A percentile compares a stretch with the other conserved stretches of the same genome.
Conservation (phyloP, 164 flowering plant genomes). For the Tinospora cordifolia region DNA sequence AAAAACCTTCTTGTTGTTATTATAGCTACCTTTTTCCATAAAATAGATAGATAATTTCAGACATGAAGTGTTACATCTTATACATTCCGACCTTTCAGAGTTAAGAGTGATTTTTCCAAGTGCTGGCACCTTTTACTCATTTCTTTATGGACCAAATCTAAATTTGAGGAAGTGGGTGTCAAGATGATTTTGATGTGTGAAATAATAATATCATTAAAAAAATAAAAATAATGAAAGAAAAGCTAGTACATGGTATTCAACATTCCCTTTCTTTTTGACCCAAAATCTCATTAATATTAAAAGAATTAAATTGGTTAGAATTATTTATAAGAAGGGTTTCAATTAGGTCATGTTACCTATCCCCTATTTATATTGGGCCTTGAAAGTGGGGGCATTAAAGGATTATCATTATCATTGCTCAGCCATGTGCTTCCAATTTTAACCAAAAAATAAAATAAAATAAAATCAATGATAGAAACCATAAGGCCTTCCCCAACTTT, state of each 20-base stretch:
- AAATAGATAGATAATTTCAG: too few relatives aligned
- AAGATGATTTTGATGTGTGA: slow-evolving; percentile 9
- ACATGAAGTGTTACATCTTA: too few relatives aligned
- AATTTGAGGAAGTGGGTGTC: not conserved
- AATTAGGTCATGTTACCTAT: slow-evolving; percentile 20
- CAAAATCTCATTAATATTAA: not conserved
- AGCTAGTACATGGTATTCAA: not conserved
- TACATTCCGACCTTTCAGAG: not conserved
- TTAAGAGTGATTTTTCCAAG: slow-evolving; percentile 3
- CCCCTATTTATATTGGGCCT: slow-evolving; percentile 9
- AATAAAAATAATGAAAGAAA: not conserved
- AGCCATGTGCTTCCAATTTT: slow-evolving; percentile 33
- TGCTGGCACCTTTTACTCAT: not conserved
- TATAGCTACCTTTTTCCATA: not conserved
- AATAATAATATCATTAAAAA: too few relatives aligned
- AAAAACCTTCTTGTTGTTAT: not conserved
- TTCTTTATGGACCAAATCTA: slow-evolving; percentile 4
- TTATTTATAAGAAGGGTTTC: slow-evolving; percentile 3
- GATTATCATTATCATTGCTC: slow-evolving; percentile 18
- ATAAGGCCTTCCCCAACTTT: slow-evolving; percentile 12
- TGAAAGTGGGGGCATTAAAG: slow-evolving; percentile 1
- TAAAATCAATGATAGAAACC: slow-evolving; percentile 22
- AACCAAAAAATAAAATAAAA: slow-evolving; percentile 15
- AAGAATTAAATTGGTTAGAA: not conserved
- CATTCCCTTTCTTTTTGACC: slow-evolving; percentile 3